Base-by-base conservation (phyloP, 495 filamentous ascomycete genomes). In the Penicillium verhagenii region DNA sequence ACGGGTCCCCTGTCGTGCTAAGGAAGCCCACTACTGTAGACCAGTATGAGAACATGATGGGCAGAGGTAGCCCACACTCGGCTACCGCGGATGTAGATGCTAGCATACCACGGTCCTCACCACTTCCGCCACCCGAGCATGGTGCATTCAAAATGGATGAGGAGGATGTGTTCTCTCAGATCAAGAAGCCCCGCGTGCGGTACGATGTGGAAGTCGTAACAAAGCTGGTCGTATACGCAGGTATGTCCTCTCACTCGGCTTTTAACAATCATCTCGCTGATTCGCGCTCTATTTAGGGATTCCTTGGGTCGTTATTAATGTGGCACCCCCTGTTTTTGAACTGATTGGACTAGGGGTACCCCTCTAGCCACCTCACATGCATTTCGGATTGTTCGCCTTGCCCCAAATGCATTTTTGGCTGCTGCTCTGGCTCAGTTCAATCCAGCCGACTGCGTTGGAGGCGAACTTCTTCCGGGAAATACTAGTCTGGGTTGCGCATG, bases 121-220 rank as follows among this genome's bases (percentile, higher is more conserved):
- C 67, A n/a, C 65, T 68, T 24, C 69, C 69, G 3, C 65, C 73
- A 25, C 68, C 70, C 8, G 58, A 60, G 6, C 56, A 64, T 28
- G 60, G 64, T 4, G 47, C 59, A n/a, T 66, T 78, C 11, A 77
- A 79, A 50, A 69, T 72, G 24, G 81, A 86, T 33, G 89, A 95
- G 63, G 83, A 81, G 57, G 89, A 96, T 63, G 84, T 98, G 61
- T 96, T 97, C 67, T 85, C 84, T 16, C 83, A 80, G 66, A 80
- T 97, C 48, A 86, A 92, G 51, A 92, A 86, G 70, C 91, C 94
- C 18, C 84, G 94, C 49, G 92, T 96, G 25, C 80, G 92, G 57
- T 98, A 98, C 65, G 94, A 98, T 73, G 93, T 97, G 8, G 94
- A 98, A 67, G 93, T 98, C 19, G 84, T 97, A 38, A 97, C 94